Evolutionary conservation across 192 early-diverging fungal genomes (phyloP).

Genomic region (Rhizophagus clarus): DNA sequence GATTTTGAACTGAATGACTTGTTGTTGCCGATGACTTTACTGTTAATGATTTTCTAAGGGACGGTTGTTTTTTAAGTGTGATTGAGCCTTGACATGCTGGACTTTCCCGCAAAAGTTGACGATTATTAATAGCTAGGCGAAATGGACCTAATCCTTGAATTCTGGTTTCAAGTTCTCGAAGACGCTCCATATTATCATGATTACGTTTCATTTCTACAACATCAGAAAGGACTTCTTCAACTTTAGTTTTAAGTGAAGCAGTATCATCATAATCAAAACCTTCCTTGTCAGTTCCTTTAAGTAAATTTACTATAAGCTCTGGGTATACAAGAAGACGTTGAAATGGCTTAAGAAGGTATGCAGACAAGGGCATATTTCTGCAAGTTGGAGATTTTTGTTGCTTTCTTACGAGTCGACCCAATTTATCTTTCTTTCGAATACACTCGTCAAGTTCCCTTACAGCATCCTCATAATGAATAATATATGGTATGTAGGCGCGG

Average conservation of each 20-base stretch:
- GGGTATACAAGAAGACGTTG: slow-evolving; percentile 66
- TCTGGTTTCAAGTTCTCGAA: slow-evolving; percentile 31
- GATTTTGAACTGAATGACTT: slow-evolving; percentile 33
- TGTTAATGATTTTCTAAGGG: slow-evolving; percentile 27
- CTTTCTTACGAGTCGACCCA: slow-evolving; percentile 51
- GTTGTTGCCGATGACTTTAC: slow-evolving; percentile 3
- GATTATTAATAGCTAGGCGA: slow-evolving; percentile 23
- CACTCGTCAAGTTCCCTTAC: slow-evolving; percentile 50
- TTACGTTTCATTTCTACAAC: slow-evolving; percentile 35
- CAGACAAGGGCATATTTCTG: slow-evolving; percentile 54
- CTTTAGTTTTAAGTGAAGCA: slow-evolving; percentile 30
- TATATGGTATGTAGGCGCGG: slow-evolving; percentile 52
- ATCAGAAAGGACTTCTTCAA: slow-evolving; percentile 32
- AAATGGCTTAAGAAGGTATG: slow-evolving; percentile 59
- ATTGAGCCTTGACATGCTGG: slow-evolving; percentile 23
- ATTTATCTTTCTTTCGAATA: slow-evolving; percentile 47
- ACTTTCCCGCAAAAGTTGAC: slow-evolving; percentile 16
- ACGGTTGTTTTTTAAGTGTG: slow-evolving; percentile 16
- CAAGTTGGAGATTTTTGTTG: slow-evolving; percentile 51
- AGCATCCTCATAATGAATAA: slow-evolving; percentile 61
- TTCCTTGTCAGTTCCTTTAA: slow-evolving; percentile 40
- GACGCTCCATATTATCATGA: slow-evolving; percentile 35
- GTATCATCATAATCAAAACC: slow-evolving; percentile 36
- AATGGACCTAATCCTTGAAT: slow-evolving; percentile 33
- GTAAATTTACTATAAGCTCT: slow-evolving; percentile 54